These are phyloP conservation scores for Geopyxis carbonaria DNA, from an alignment of 495 filamentous ascomycete genomes.

Conservation along the genomic window DNA sequence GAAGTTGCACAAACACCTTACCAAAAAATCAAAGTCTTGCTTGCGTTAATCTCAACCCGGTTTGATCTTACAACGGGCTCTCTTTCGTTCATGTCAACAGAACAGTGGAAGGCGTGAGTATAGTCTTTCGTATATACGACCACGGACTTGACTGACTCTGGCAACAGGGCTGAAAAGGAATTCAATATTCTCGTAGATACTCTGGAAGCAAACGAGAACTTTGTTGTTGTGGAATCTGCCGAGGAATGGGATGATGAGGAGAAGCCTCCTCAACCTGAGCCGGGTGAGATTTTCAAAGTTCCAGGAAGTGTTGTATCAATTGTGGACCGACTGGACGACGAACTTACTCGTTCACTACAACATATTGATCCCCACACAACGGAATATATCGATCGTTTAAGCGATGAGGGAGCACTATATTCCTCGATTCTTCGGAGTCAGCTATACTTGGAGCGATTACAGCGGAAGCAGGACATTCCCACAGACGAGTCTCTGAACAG, in stretches of 20 bases:
- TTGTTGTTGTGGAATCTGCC: constrained; percentile 72
- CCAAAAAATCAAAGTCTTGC: constrained; percentile 81
- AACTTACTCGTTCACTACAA: constrained; percentile 88
- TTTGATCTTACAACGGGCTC: constrained; percentile 80
- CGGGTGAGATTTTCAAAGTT: constrained; percentile 61
- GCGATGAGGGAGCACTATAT: constrained; percentile 83
- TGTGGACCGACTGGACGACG: constrained; percentile 89
- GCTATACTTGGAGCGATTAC: constrained; percentile 56
- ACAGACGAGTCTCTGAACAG: constrained; percentile 66
- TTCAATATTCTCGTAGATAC: constrained; percentile 57
- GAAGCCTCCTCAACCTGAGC: constrained; percentile 54
- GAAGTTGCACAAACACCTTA: constrained; percentile 81
- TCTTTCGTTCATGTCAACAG: constrained; percentile 73
- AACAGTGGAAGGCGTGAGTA: constrained; percentile 77
- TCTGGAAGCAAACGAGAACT: constrained; percentile 58
- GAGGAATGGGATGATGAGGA: constrained; percentile 99
- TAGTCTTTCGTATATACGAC: background rate
- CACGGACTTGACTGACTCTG: background rate
- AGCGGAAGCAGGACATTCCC: constrained; percentile 33
- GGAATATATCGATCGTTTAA: constrained; percentile 90
- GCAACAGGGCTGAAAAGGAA: constrained; percentile 55
- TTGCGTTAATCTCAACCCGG: constrained; percentile 80
- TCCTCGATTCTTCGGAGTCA: constrained; percentile 71
- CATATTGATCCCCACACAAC: constrained; percentile 96
- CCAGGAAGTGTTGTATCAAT: constrained; percentile 89